A percentile compares a stretch with the other conserved stretches of the same genome.
Evolutionary conservation across 805 yeast genomes (phyloP).

Genomic region (Monosporozyma aquatica): DNA sequence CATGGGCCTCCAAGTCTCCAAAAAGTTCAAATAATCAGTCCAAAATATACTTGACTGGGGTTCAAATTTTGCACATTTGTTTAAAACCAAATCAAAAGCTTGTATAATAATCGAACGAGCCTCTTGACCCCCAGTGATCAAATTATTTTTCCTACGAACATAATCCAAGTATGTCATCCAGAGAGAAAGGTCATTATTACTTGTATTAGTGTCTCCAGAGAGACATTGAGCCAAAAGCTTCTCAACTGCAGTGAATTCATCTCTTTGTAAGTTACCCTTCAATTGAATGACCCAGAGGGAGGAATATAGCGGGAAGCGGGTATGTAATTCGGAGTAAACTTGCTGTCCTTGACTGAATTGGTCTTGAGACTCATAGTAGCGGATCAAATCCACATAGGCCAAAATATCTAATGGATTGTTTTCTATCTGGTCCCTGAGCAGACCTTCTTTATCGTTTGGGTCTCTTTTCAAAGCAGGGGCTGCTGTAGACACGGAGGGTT

Average conservation of each 20-base stretch:
- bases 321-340: constrained; percentile 51
- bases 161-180: constrained; percentile 74
- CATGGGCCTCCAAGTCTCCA: constrained; percentile 68
- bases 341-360: constrained; percentile 50
- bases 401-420: constrained; percentile 43
- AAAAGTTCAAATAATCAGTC: constrained; percentile 73
- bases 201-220: constrained; percentile 31
- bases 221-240: constrained; percentile 56
- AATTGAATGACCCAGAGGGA: constrained; percentile 70
- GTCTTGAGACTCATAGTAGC: constrained; percentile 41
- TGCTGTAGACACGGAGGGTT: not conserved
- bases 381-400: constrained; percentile 50
- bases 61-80: constrained; percentile 65
- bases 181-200: constrained; percentile 48
- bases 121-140: constrained; percentile 73
- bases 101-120: constrained; percentile 65
- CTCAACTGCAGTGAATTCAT: constrained; percentile 60
- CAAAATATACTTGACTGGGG: constrained; percentile 62
- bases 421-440: not conserved
- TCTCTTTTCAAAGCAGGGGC: not conserved
- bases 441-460: not conserved
- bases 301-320: constrained; percentile 58
- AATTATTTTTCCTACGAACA: constrained; percentile 57
- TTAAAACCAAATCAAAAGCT: constrained; percentile 78
- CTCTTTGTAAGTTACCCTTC: constrained; percentile 51